Base-by-base conservation (phyloP, 495 filamentous ascomycete species). In the Penicillium diatomitis region DNA sequence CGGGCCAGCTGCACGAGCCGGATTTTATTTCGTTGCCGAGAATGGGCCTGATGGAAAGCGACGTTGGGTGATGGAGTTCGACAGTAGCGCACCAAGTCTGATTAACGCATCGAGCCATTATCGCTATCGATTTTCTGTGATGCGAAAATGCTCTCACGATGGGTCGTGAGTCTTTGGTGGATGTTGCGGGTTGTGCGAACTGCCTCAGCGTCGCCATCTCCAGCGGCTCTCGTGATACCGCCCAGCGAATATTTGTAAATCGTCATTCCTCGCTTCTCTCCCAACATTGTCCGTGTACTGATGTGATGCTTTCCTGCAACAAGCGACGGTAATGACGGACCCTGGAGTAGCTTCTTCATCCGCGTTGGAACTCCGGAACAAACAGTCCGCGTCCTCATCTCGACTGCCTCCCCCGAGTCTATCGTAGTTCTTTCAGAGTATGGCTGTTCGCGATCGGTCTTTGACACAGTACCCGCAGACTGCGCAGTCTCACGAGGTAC, bases 271-370 rank as follows among this genome's bases (percentile, higher is more conserved):
- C 20, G 20, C 20, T 20, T 20, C 20, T 20, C 20, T 20, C 20
- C 20, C 20, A 2, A 20, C 0, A 20, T 20, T 20, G 20, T 2
- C 20, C 0, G 20, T 20, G 20, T 20, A 20, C 20, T 20, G 20
- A 20, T 20, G 20, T 20, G 20, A 20, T 20, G 20, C 20, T 20
- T 20, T 20, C 20, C 20, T 20, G 20, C 20, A 20, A 27, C 12
- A 32, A 57, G 55, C 41, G 55, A 57, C 5, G 57, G 57, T 4
- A 53, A 61, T 44, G 57, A 61, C 46, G 57, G 57, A 31, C 50
- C 51, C 4, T 61, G 57, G 57, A 57, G 57, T 41, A 57, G 47
- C 44, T 57, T 57, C 28, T 45, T 45, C 47, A 47, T 57, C 10
- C 48, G 45, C 38, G 45, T 54, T 45, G 55, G 55, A 8, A 48